A percentile compares a stretch with the other conserved stretches of the same genome.
These are phyloP conservation scores for Trypanosoma congolense DNA, from an alignment of 208 protist species.

Conservation along the genomic window DNA sequence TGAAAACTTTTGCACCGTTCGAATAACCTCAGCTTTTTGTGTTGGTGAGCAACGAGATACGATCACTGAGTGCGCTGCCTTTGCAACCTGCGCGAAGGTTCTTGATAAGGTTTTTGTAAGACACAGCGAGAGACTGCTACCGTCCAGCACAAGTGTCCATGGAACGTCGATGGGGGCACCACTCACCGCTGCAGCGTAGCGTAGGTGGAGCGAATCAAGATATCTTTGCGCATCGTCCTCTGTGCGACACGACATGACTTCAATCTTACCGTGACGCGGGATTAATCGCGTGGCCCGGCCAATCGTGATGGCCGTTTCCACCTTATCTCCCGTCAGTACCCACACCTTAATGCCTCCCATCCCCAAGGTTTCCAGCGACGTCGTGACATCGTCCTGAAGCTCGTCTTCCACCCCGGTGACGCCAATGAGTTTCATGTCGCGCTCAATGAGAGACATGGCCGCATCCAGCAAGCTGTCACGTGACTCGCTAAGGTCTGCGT, in stretches of 20 bases:
- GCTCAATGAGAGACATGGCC: conserved; percentile 80
- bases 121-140: conserved; percentile 56
- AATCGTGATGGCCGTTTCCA: conserved; percentile 95
- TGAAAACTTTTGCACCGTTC: conserved; percentile 63
- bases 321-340: conserved; percentile 99
- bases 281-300: conserved; percentile 90
- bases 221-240: conserved; percentile 28
- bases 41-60: conserved; percentile 96
- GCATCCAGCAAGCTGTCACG: conserved; percentile 56
- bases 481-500: conserved; percentile 39
- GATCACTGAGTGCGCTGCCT: conserved; percentile 88
- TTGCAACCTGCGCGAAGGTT: conserved; percentile 51
- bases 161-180: conserved; percentile 14
- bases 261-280: conserved; percentile 52
- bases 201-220: conserved; percentile 36
- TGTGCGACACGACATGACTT: conserved; percentile 43
- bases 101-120: conserved; percentile 28
- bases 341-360: conserved; percentile 98
- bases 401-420: conserved; percentile 98
- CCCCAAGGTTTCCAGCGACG: conserved; percentile 93
- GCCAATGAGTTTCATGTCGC: conserved; percentile 87
- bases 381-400: conserved; percentile 93
- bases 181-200: conserved; percentile 11
- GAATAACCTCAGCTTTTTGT: conserved; percentile 97
- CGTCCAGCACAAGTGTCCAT: conserved; percentile 85